phyloP scores from a whole-genome alignment of 441 rosid genomes.

The Macaranga tanarius region DNA sequence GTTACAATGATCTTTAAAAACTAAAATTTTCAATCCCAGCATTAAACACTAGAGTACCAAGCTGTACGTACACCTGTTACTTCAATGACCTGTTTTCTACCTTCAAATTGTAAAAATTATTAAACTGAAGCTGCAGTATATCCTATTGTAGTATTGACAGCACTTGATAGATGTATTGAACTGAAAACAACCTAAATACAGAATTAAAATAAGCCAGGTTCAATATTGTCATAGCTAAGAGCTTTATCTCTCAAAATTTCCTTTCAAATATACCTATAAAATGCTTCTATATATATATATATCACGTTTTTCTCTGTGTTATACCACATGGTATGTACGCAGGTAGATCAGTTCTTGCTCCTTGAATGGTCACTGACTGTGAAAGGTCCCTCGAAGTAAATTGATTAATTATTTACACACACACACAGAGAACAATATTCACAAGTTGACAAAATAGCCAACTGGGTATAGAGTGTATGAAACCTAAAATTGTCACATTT shows the following conservation, averaged over 20 bases:
- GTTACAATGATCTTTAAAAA: no score
- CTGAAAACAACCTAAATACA: neutral
- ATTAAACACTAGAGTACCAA: no score
- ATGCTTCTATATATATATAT: neutral
- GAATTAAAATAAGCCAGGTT: neutral
- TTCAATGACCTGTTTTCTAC: no score
- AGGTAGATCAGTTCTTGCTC: constrained; percentile 19
- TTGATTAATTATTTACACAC: neutral
- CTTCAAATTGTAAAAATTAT: no score
- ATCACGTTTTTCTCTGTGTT: neutral
- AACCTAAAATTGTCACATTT: constrained; percentile 12
- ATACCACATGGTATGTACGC: constrained; percentile 13
- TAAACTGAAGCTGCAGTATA: no score
- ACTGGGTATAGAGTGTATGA: neutral
- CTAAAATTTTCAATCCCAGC: no score
- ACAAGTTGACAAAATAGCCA: constrained; percentile 32
- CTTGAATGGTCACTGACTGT: constrained; percentile 13
- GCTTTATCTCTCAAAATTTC: neutral
- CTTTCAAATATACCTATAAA: neutral
- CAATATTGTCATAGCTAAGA: neutral
- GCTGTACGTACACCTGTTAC: no score
- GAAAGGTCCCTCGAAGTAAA: neutral
- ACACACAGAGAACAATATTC: neutral
- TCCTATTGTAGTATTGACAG: no score
- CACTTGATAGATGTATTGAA: neutral